Evolutionary conservation across 202 grass and related monocot species (phyloP).

Genomic region (Setaria viridis): DNA sequence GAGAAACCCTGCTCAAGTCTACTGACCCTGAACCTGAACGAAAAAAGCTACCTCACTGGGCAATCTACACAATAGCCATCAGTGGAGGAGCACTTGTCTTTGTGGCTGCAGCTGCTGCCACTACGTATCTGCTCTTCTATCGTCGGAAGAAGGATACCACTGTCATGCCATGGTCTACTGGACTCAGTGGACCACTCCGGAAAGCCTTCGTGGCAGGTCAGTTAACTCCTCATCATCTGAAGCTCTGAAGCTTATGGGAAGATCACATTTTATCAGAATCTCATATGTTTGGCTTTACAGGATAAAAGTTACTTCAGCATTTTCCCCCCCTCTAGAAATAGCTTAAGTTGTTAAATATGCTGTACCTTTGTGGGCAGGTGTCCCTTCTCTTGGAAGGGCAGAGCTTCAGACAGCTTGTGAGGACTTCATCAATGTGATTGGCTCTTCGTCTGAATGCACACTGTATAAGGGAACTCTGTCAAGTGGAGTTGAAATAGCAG

Average conservation of each 20-base stretch:
- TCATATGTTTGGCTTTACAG: no score
- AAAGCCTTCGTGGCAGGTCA: constrained; percentile 79
- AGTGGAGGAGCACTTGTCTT: constrained; percentile 47
- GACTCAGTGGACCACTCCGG: constrained; percentile 66
- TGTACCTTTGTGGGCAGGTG: constrained; percentile 47
- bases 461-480: constrained; percentile 92
- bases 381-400: constrained; percentile 61
- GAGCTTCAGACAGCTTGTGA: constrained; percentile 82
- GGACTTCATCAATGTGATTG: constrained; percentile 89
- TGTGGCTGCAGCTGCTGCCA: constrained; percentile 28
- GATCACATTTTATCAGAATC: no score
- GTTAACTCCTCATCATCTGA: neutral
- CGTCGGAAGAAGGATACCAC: constrained; percentile 58
- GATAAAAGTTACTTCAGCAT: no score
- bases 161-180: constrained; percentile 71
- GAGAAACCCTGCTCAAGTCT: no score
- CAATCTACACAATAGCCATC: constrained; percentile 39
- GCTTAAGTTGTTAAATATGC: no score
- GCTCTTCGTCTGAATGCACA: constrained; percentile 56
- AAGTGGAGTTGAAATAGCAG: constrained; percentile 82
- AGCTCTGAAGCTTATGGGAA: neutral
- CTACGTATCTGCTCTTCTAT: constrained; percentile 43
- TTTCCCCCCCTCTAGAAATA: no score
- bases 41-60: constrained; percentile 5
- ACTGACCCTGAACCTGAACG: neutral